Base-by-base conservation (phyloP, 2,329 filamentous ascomycete genomes). In the Ophiocordyceps australis region DNA sequence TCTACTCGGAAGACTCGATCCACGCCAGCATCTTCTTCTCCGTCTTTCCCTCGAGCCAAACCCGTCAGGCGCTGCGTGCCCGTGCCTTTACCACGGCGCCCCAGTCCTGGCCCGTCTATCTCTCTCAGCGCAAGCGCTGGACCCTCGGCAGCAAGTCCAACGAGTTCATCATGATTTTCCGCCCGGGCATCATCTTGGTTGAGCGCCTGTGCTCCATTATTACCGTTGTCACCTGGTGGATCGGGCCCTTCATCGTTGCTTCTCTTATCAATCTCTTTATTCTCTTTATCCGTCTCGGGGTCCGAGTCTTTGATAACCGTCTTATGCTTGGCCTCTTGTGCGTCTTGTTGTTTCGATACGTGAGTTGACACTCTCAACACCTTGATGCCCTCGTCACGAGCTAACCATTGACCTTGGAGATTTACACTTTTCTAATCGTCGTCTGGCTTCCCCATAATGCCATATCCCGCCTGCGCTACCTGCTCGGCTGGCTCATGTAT, bases 61-160 rank as follows among this genome's bases (percentile, higher is more conserved):
- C 56, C 0, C 49, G 55, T 0, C 58, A 62, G 36, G 56, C 57
- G 1, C 45, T 62, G 3, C 45, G 46, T 0, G 57, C 59, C 17
- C 52, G 55, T 27, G 57, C 57, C 9, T 60, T 47, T 32, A 61
- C 57, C 2, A 53, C 56, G 15, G 55, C 58, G 1, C 56, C 56
- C 0, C 52, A 55, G 28, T 45, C 38, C 20, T 52, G 54, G 47
- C 50, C 46, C 15, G 57, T 62, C 1, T 62, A 60, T 25, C 37
- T 62, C 15, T 58, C 54, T 5, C 57, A 62, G 38, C 49, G 57
- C 5, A 56, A 59, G 38, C 49, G 57, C 0, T 61, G 58, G 56
- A 55, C 57, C 1, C 37, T 62, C 8, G 57, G 55, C 1, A 56
- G 54, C 19, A 59, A 55, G 16, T 52, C 51, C 5, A 62, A 61